phyloP scores from a whole-genome alignment of 2,329 filamentous ascomycete genomes.

The Scopulariopsis brevicaulis region DNA sequence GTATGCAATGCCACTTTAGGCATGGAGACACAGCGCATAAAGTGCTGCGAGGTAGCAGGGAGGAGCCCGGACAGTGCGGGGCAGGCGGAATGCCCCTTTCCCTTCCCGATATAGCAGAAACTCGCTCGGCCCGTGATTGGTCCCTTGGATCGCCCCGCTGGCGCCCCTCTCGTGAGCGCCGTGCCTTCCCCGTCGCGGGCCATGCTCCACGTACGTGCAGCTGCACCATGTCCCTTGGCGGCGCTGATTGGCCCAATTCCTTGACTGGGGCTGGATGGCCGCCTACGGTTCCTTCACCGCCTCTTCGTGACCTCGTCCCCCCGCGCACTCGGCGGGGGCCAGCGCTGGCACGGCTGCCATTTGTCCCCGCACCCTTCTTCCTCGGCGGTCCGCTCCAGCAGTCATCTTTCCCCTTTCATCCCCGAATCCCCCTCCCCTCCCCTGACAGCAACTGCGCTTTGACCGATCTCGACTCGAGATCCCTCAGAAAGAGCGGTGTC shows the following conservation, averaged over 20 bases:
- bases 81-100: constrained; percentile 1
- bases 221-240: constrained; percentile 4
- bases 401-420: constrained; percentile 5
- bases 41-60: constrained; percentile 6
- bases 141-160: constrained; percentile 5
- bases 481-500: constrained; percentile 30
- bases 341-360: constrained; percentile 3
- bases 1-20: too few species aligned
- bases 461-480: constrained; percentile 7
- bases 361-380: constrained; percentile 5
- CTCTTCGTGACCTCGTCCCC: constrained; percentile 10
- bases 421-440: neutral
- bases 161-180: constrained; percentile 7
- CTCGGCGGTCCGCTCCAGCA: constrained; percentile 6
- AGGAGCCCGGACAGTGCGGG: constrained; percentile 1
- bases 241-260: constrained; percentile 13
- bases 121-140: constrained; percentile 10
- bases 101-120: constrained; percentile 5
- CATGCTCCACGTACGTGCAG: constrained; percentile 5
- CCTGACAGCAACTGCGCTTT: constrained; percentile 5
- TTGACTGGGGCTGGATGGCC: constrained; percentile 15
- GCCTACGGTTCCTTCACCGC: constrained; percentile 16
- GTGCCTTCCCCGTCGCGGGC: constrained; percentile 9
- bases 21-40: too few species aligned
- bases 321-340: constrained; percentile 3